Base-by-base conservation (phyloP, 2,329 filamentous ascomycete species). In the Ilyonectria mors-panacis region DNA sequence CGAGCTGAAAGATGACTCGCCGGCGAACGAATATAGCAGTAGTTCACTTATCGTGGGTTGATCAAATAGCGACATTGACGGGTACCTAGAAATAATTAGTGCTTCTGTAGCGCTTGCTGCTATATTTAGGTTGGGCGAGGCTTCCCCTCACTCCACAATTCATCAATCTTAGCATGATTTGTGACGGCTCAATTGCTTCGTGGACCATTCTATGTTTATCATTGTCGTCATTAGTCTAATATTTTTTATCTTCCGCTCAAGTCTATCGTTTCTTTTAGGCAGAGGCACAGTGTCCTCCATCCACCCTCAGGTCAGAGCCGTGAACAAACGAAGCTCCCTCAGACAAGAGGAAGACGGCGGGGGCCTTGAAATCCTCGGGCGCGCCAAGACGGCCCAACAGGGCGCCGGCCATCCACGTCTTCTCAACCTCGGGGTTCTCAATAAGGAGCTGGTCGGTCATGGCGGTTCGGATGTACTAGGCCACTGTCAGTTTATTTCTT, bases 251-350 rank as follows among this genome's bases (percentile, higher is more conserved):
- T 33, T 21, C 42, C 8, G 33, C 37, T 39, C 45, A 42, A n/a
- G 39, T 8, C 30, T 35, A 37, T 45, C 23, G 4, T 37, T 3
- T 23, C 33, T 15, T 23, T 39, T 55, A 81, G 30, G 79, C 77
- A 17, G 79, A 81, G 1, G 80, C 80, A 26, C 79, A 81, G 74
- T 90, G 88, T 1, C 88, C 88, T 57, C 88, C 88, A 73, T 90
- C 88, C 39, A 90, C 86, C 17, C 87, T 75, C 69, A 90, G 70
- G 50, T 88, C 86, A 13, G 84, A 83, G 0, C 87, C 88, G 1
- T 88, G 89, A 82, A 90, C 88, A 71, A 87, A 90, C 1, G 82
- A 82, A 69, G 86, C 88, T 0, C 87, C 87, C 68, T 87, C 84
- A 15, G 86, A 86, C n/a, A 89, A 70, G 55, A 89, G 80, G 72